Percentiles rank a stretch among this genome's conserved stretches.
phyloP scores from a whole-genome alignment of 768 basidiomycete genomes.

The Suillus decipiens region DNA sequence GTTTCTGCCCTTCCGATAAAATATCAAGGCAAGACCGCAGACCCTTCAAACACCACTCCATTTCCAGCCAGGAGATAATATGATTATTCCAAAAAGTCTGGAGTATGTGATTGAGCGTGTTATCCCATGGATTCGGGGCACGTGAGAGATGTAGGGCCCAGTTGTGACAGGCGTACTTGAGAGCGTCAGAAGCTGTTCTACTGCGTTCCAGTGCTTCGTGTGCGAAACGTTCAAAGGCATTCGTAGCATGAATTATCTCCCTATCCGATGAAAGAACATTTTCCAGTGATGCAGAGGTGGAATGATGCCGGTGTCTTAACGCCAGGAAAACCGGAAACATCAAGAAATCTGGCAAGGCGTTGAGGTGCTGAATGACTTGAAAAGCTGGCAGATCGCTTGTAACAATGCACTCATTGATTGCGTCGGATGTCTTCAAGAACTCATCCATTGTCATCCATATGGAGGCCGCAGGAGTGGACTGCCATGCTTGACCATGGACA shows the following conservation, averaged over 20 bases:
- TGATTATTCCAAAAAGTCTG: neutral
- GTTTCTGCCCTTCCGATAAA: neutral
- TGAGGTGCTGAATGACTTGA: neutral
- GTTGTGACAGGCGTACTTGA: neutral
- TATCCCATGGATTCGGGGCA: neutral
- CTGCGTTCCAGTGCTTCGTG: neutral
- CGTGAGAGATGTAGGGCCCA: neutral
- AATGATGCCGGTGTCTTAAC: neutral
- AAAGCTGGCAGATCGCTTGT: neutral
- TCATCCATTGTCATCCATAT: neutral
- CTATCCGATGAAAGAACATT: fast-evolving
- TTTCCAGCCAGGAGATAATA: neutral
- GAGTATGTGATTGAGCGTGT: neutral
- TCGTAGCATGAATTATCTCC: neutral
- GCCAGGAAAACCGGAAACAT: neutral
- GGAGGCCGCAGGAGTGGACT: neutral
- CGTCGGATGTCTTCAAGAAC: neutral
- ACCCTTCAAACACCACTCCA: neutral
- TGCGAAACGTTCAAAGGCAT: neutral
- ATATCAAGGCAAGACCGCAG: neutral
- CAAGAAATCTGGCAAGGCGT: neutral
- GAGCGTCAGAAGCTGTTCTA: neutral
- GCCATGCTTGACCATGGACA: neutral
- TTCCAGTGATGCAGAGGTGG: neutral
- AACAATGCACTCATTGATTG: neutral